Evolutionary conservation across 2,329 filamentous ascomycete genomes (phyloP).

Genomic region (Ophiostoma perfectum): DNA sequence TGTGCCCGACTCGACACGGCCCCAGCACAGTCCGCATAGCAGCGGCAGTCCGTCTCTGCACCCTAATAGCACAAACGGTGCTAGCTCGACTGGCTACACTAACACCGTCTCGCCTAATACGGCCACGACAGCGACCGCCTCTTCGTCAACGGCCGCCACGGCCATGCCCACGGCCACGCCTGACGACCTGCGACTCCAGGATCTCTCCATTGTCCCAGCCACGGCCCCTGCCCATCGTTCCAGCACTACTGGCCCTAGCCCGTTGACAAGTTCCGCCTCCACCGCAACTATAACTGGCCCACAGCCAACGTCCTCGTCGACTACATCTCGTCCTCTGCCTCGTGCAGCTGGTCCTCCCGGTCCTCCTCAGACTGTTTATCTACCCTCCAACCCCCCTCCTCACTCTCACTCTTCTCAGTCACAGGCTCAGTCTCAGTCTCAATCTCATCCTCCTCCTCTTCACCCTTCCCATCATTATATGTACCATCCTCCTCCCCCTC

Average conservation of each 20-base stretch:
- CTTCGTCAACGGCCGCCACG: constrained; percentile 10
- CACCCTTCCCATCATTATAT: background rate
- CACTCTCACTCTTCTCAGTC: too few species aligned
- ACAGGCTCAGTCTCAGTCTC: too few species aligned
- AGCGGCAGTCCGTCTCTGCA: background rate
- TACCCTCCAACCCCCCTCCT: too few species aligned
- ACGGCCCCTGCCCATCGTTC: background rate
- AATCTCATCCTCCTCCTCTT: background rate
- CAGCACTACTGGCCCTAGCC: background rate
- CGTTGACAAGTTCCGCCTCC: constrained; percentile 6
- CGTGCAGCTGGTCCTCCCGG: constrained; percentile 21
- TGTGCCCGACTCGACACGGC: background rate
- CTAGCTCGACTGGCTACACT: background rate
- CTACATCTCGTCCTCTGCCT: constrained; percentile 7
- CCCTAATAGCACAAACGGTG: background rate
- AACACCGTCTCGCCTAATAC: constrained; percentile 11
- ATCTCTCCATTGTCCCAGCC: constrained; percentile 10
- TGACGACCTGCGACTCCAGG: constrained; percentile 11
- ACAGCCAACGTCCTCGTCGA: background rate
- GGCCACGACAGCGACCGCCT: background rate
- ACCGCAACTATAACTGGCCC: constrained; percentile 7
- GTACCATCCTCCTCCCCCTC: constrained; percentile 10
- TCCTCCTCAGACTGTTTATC: background rate
- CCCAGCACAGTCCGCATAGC: too few species aligned
- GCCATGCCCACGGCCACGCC: background rate